Percentiles rank a stretch among this genome's conserved stretches.
Evolutionary conservation across 2,329 filamentous ascomycete genomes (phyloP).

Genomic region (Zymoseptoria brevis): DNA sequence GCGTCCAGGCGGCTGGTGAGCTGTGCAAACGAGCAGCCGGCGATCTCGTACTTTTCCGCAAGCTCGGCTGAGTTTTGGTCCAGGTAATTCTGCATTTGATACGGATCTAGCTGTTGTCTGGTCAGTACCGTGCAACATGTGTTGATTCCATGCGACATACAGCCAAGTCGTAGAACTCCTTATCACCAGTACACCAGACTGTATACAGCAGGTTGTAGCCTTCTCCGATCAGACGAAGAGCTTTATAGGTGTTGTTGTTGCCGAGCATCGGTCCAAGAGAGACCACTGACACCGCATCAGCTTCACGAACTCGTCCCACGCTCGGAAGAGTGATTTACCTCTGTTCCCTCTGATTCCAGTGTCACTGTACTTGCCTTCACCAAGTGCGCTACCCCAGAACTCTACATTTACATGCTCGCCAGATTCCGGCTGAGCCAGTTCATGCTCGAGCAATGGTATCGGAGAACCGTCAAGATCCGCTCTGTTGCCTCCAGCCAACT

Average conservation of each 20-base stretch:
- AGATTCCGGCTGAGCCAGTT: conserved; percentile 15
- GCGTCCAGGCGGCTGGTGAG: conserved; percentile 15
- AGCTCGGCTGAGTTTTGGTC: not conserved
- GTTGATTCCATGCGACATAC: conserved; percentile 18
- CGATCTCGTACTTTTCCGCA: not conserved
- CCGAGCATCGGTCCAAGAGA: not conserved
- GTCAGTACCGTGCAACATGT: not conserved
- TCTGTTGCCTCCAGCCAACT: conserved; percentile 28
- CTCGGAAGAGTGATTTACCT: not conserved
- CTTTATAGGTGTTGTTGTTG: conserved; percentile 54
- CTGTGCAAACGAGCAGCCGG: not conserved
- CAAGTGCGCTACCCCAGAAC: conserved; percentile 25
- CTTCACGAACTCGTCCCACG: not conserved
- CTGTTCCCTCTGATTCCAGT: not conserved
- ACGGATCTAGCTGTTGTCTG: not conserved
- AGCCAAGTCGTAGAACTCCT: conserved; percentile 55
- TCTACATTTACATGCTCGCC: conserved; percentile 43
- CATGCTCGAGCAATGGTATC: conserved; percentile 36
- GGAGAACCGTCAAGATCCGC: conserved; percentile 50
- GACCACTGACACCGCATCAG: not conserved
- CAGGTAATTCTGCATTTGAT: conserved; percentile 28
- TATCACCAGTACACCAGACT: conserved; percentile 59
- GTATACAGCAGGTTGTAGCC: conserved; percentile 55
- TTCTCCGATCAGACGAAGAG: conserved; percentile 45
- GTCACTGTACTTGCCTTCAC: not conserved